Percentiles rank a stretch among this genome's conserved stretches.
Evolutionary conservation across 305 asterid species (phyloP).

Genomic region (Euphrasia arctica): DNA sequence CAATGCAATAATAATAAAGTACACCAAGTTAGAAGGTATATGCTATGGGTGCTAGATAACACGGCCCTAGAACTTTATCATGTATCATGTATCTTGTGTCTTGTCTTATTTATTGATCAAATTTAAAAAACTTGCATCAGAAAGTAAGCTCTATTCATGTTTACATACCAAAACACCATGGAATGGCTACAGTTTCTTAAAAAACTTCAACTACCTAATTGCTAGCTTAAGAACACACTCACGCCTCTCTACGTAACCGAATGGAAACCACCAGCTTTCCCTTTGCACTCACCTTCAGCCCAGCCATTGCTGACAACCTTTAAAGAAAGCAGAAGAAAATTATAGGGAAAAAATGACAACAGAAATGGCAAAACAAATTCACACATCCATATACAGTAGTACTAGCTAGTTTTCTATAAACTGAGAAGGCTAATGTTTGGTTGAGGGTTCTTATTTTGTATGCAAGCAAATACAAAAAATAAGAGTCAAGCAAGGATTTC

Average conservation of each 20-base stretch:
- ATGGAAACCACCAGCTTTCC: conserved; percentile 99
- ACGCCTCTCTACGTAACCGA: conserved; percentile 83
- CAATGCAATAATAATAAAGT: too few species aligned
- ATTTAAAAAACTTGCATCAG: too few species aligned
- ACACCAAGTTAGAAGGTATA: too few species aligned
- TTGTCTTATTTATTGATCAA: too few species aligned
- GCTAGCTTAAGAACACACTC: conserved; percentile 93
- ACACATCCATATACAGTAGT: too few species aligned
- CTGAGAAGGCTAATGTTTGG: neutral
- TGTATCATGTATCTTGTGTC: too few species aligned
- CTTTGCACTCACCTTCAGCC: conserved; percentile 99
- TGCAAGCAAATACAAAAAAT: too few species aligned
- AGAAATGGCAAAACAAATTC: too few species aligned
- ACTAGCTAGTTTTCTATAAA: too few species aligned
- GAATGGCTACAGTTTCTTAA: conserved; percentile 27
- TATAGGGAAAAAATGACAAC: neutral
- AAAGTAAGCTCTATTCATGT: too few species aligned
- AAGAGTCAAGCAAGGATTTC: conserved; percentile 11
- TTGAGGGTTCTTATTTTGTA: neutral
- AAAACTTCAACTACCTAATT: conserved; percentile 79
- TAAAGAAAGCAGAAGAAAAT: conserved; percentile 24
- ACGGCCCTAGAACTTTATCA: too few species aligned
- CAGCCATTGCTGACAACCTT: conserved; percentile 93
- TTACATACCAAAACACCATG: conserved; percentile 14
- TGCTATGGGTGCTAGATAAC: too few species aligned